Percentiles rank a stretch among this genome's conserved stretches.
Evolutionary conservation across 2,329 filamentous ascomycete species (phyloP).

Genomic region (Pseudogymnoascus sp.): DNA sequence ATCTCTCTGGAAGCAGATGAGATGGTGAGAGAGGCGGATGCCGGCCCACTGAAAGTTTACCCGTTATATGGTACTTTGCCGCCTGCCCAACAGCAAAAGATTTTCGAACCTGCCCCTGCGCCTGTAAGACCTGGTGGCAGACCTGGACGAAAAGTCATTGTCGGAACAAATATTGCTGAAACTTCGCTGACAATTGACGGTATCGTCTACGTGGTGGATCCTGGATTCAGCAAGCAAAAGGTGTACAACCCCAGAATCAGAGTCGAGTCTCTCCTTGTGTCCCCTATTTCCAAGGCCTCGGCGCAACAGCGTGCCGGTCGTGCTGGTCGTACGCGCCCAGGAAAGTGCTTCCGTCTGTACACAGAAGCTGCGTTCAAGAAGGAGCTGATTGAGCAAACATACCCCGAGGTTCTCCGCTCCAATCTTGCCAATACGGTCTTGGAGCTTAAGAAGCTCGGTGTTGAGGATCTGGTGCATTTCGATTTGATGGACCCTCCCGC

Average conservation of each 20-base stretch:
- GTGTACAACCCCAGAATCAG: slow-evolving; percentile 96
- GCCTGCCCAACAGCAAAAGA: slow-evolving; percentile 85
- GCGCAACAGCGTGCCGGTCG: slow-evolving; percentile 96
- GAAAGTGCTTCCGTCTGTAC: slow-evolving; percentile 96
- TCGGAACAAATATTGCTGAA: slow-evolving; percentile 97
- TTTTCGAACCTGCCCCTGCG: slow-evolving; percentile 82
- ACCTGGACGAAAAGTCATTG: slow-evolving; percentile 86
- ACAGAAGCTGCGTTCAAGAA: slow-evolving; percentile 95
- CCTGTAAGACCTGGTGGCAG: slow-evolving; percentile 66
- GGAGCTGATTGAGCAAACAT: slow-evolving; percentile 93
- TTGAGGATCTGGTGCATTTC: slow-evolving; percentile 94
- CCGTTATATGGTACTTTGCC: slow-evolving; percentile 91
- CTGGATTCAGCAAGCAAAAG: slow-evolving; percentile 98
- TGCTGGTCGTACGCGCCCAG: slow-evolving; percentile 95
- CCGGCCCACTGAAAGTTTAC: slow-evolving; percentile 82
- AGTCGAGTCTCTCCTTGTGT: slow-evolving; percentile 94
- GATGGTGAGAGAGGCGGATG: slow-evolving; percentile 82
- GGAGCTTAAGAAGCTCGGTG: slow-evolving; percentile 93
- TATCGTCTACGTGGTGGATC: slow-evolving; percentile 98
- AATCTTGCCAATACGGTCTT: slow-evolving; percentile 93
- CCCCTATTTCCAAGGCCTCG: slow-evolving; percentile 94
- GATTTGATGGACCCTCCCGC: slow-evolving; percentile 98
- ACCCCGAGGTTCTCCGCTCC: slow-evolving; percentile 89
- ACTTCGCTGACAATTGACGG: slow-evolving; percentile 96
- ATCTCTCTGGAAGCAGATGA: slow-evolving; percentile 87